Evolutionary conservation across 2,329 filamentous ascomycete genomes (phyloP).

Genomic region (Ascochyta pisi): DNA sequence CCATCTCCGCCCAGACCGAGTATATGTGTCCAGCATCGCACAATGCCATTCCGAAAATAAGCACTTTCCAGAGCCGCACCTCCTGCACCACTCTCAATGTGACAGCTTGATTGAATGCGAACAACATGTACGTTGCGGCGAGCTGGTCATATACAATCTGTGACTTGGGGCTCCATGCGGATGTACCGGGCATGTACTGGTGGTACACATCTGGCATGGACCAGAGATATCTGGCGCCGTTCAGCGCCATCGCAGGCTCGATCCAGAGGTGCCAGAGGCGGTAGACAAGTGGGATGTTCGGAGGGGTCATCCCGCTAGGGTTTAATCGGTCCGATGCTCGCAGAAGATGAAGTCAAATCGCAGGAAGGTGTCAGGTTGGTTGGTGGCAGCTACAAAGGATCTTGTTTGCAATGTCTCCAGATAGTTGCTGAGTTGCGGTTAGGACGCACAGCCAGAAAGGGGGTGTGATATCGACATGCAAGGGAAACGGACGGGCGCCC

Average conservation of each 20-base stretch:
- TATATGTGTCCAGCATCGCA: conserved; percentile 76
- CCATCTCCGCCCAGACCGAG: conserved; percentile 45
- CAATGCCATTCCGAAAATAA: conserved; percentile 72
- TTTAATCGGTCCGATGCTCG: neutral
- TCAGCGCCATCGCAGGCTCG: conserved; percentile 64
- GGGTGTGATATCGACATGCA: neutral
- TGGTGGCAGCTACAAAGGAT: neutral
- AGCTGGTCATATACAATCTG: conserved; percentile 73
- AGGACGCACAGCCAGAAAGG: neutral
- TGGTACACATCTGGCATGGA: conserved; percentile 65
- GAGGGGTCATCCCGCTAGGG: conserved; percentile 20
- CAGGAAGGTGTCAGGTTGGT: neutral
- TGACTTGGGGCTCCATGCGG: conserved; percentile 48
- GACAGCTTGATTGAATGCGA: conserved; percentile 77
- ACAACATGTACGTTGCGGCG: conserved; percentile 77
- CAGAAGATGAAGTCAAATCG: neutral
- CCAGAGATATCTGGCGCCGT: conserved; percentile 61
- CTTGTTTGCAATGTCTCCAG: neutral
- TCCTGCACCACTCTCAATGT: conserved; percentile 73
- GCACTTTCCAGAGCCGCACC: conserved; percentile 70
- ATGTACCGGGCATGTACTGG: conserved; percentile 62
- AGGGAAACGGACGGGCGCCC: neutral
- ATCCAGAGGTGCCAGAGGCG: conserved; percentile 76
- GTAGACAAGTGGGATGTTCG: conserved; percentile 63
- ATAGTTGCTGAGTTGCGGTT: neutral